These are phyloP conservation scores for Rehmannia glutinosa DNA, from an alignment of 257 asterid genomes.

Conservation along the genomic window DNA sequence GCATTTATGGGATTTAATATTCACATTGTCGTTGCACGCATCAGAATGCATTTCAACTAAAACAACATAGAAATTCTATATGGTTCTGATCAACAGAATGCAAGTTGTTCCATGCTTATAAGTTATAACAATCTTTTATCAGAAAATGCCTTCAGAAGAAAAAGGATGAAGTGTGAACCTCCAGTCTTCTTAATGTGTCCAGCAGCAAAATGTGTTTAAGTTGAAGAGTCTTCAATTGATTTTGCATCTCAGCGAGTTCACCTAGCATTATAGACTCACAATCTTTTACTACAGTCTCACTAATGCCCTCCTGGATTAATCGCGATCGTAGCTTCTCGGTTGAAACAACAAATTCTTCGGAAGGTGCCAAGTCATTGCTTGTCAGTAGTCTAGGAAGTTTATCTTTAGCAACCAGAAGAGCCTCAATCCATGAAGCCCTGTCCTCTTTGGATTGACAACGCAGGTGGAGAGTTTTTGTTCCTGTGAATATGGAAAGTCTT, in stretches of 20 bases:
- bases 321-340: conserved; percentile 73
- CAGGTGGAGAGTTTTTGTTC: conserved; percentile 93
- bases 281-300: conserved; percentile 64
- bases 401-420: conserved; percentile 84
- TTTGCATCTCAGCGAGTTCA: conserved; percentile 81
- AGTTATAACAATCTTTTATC: not conserved
- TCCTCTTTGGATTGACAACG: conserved; percentile 92
- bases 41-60: conserved; percentile 7
- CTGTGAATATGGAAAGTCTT: conserved; percentile 93
- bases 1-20: not conserved
- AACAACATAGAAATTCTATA: not conserved
- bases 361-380: conserved; percentile 72
- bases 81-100: conserved; percentile 3
- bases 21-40: not conserved
- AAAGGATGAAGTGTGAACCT: conserved; percentile 48
- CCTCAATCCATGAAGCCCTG: conserved; percentile 90
- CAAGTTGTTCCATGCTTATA: not conserved
- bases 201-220: conserved; percentile 80
- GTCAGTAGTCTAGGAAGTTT: conserved; percentile 86
- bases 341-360: conserved; percentile 81
- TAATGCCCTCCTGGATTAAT: conserved; percentile 68
- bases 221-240: conserved; percentile 75
- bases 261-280: conserved; percentile 79
- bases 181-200: conserved; percentile 86
- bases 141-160: conserved; percentile 21